Base-by-base conservation (phyloP, 805 yeast species). In the Teunomyces barrocoloradensis region DNA sequence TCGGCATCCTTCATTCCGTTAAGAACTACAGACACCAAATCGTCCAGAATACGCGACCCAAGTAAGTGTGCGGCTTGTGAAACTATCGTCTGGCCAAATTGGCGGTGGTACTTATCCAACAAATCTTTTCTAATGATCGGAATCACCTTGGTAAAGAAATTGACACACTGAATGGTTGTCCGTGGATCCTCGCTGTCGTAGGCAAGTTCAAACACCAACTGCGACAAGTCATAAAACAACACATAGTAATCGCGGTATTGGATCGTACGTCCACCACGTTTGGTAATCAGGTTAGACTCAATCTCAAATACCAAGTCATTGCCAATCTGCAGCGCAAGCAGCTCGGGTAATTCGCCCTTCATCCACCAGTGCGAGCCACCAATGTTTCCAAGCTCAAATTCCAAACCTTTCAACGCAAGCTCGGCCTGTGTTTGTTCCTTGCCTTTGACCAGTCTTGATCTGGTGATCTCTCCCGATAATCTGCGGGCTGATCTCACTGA, bases 201-300 rank as follows among this genome's bases (percentile, higher is more conserved):
- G 18, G 76, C 72, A 4, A 87, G 66, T 43, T 83, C 81, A 51
- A 89, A 66, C 1, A 79, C 67, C 3, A 83, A 69, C 54, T 84
- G 89, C 1, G 94, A 79, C 54, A 85, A 81, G 60, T 88, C 95
- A 50, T 79, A 81, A 63, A 82, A 84, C 35, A 90, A 65, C 11
- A 89, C 73, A 59, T 88, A 89, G 53, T 86, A 82, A 53, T 85
- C 90, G 45, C 85, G 74, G 52, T 78, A 71, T 4, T 73, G 66
- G 5, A 77, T 66, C 2, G 51, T 53, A 36, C 81, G 68, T 20
- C 80, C 79, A 10, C 80, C 80, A 54, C 96, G 78, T 57, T 85
- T 87, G 11, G 54, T 54, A 6, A 84, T 67, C 11, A 60, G 58
- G 48, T 75, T 69, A 23, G 80, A 79, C 47, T 89, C 96, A 18